Evolutionary conservation across 805 yeast genomes (phyloP), one percentile per base, ranked within the genome.

Genomic region (Candida hungchunana): DNA sequence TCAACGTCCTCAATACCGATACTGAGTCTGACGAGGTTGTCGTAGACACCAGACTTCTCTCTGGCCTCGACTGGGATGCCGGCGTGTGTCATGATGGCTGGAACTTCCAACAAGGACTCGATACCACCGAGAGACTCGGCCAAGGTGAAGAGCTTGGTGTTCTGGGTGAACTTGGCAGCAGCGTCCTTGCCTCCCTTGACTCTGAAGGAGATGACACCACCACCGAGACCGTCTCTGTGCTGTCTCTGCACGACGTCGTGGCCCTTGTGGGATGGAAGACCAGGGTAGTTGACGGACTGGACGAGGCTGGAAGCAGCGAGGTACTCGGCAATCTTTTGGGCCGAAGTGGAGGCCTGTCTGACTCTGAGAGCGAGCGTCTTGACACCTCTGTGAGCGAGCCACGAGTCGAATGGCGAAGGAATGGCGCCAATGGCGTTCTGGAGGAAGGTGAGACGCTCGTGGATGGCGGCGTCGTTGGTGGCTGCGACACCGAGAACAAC

Each of bases 61-160:
- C 95, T 77, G 52, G 76, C 79, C 36, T 68, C 84, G 58, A 70
- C 68, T 55, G 93, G 87, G 60, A 85, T 85, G 58, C 95, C 95
- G 37, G 90, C 93, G 54, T 85, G 95, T 51, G 95, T 85, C 95
- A 85, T 85, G 39, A 78, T 76, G 31, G 95, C 93, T 27, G 95
- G 96, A 32, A 86, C 89, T 64, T 86, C 95, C 47, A 83, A 65
- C 54, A 85, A 69, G 7, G 89, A 79, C 67, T 86, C 95, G 45
- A 86, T 79, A 50, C 95, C 95, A 48, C 96, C 96, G 43, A 86
- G 73, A 15, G 95, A 84, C 66, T 87, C 95, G 39, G 95, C 95
- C 55, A 86, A 69, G 15, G 93, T 79, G 71, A 86, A 86, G 43
- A 83, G 58, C 65, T 80, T 75, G 44, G 94, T 83, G 30, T 77